phyloP scores from a whole-genome alignment of 2,329 filamentous ascomycete species.

The Fusarium metavorans region DNA sequence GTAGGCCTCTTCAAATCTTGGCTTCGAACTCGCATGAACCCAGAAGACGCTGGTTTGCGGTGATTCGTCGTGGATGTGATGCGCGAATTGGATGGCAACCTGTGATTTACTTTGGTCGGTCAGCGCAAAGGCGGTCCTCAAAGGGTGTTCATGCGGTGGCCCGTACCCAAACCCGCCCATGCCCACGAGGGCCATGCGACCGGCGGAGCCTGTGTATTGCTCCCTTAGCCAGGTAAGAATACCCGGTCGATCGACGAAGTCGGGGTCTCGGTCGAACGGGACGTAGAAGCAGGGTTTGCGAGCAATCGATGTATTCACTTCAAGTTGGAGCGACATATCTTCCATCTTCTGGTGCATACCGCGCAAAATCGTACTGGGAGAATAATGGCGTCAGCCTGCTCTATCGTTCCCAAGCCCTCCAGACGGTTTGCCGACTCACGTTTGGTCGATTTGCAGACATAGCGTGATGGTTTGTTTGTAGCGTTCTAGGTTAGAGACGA shows the following conservation, averaged over 20 bases:
- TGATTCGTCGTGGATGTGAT: constrained; percentile 42
- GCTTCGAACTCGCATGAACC: constrained; percentile 50
- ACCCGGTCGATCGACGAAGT: constrained; percentile 47
- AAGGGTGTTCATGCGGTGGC: neutral
- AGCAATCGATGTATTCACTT: neutral
- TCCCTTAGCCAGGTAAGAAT: constrained; percentile 41
- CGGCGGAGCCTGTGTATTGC: constrained; percentile 26
- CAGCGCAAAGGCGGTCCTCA: neutral
- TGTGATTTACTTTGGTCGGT: constrained; percentile 36
- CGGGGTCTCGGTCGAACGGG: constrained; percentile 47
- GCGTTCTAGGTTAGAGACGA: constrained; percentile 6
- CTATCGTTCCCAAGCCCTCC: too few relatives aligned
- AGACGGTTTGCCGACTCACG: too few relatives aligned
- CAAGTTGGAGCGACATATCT: too few relatives aligned
- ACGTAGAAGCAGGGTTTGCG: constrained; percentile 16
- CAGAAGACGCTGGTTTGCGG: constrained; percentile 52
- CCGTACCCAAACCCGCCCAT: constrained; percentile 48
- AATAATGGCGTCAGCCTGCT: too few relatives aligned
- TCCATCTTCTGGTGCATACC: too few relatives aligned
- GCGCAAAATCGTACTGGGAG: too few relatives aligned
- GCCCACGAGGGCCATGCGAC: constrained; percentile 49
- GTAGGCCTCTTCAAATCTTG: constrained; percentile 51
- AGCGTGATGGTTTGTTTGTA: neutral
- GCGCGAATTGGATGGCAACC: constrained; percentile 52
- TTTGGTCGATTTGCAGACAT: constrained; percentile 9